Evolutionary conservation across 768 basidiomycete species (phyloP), one percentile per base, ranked within the genome.

Genomic region (Leucogyrophana mollusca): DNA sequence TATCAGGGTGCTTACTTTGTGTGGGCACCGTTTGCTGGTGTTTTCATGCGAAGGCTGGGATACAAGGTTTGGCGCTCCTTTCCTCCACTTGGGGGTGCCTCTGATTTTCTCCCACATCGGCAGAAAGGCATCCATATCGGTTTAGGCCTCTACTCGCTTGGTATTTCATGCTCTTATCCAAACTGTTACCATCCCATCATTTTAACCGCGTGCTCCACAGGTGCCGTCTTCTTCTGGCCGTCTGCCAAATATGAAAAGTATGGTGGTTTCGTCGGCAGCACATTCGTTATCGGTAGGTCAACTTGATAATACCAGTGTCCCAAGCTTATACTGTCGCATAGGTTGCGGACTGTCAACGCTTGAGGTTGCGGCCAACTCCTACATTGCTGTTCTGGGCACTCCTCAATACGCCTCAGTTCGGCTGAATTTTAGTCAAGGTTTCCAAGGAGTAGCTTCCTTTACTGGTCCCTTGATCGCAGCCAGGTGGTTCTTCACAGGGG

Each of bases 201-300:
- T 38, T 25, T 20, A 36, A 27, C 45, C 27, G 18, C 25, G 6
- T 36, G 32, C 33, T 50, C 51, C 16, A 34, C 64, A 68, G 86
- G 87, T 40, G 87, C 86, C 18, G 73, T 89, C 51, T 82, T 87
- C 63, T 89, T 87, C 71, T 88, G 86, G 87, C 84, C 85, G 14
- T 83, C 82, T 34, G 85, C 86, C 30, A 79, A 75, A 55, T 87
- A 73, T 58, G 69, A 70, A 43, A 80, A 75, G 55, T 89, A 85
- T 47, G 81, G 79, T 23, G 86, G 85, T 17, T 88, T 89, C 57
- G 83, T 89, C 24, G 81, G 81, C 20, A 82, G 81, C 59, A 88
- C 86, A 1, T 85, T 82, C 58, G 77, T 85, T 39, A 85, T 83
- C 43, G 80, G 80, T 79, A 47, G 55, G 67, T 44, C 27, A 34